phyloP scores from a whole-genome alignment of 108 stramenopile genomes.

The Skeletonema marinoi region DNA sequence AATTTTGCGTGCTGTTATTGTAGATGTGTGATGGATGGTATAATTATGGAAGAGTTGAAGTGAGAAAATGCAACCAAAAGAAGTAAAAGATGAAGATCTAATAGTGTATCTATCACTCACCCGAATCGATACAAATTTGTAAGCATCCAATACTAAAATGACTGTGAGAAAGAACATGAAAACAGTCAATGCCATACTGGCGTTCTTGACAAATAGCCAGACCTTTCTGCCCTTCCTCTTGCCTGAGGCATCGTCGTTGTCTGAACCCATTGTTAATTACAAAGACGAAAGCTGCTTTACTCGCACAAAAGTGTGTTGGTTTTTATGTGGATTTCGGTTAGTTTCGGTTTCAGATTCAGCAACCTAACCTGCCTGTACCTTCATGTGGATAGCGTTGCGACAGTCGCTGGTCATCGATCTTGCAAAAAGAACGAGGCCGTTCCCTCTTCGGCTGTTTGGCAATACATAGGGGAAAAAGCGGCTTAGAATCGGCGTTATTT shows the following conservation, averaged over 20 bases:
- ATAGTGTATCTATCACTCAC: constrained; percentile 8
- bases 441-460: no score
- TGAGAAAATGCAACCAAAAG: neutral
- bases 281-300: neutral
- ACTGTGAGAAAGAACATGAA: constrained; percentile 18
- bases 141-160: constrained; percentile 36
- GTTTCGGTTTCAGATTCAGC: no score
- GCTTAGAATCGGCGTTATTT: no score
- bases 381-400: no score
- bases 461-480: no score
- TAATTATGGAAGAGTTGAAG: neutral
- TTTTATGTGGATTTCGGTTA: no score
- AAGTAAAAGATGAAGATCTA: neutral
- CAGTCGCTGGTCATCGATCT: no score
- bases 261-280: constrained; percentile 12
- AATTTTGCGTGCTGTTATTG: constrained; percentile 35
- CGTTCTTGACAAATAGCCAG: constrained; percentile 37
- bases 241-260: constrained; percentile 24
- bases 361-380: no score
- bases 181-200: constrained; percentile 20
- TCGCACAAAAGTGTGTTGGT: no score
- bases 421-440: no score
- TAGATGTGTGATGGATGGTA: neutral
- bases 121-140: constrained; percentile 43
- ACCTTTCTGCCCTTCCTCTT: constrained; percentile 37